Conservation (phyloP, 2,329 filamentous ascomycete genomes). For the Exophiala sp. region DNA sequence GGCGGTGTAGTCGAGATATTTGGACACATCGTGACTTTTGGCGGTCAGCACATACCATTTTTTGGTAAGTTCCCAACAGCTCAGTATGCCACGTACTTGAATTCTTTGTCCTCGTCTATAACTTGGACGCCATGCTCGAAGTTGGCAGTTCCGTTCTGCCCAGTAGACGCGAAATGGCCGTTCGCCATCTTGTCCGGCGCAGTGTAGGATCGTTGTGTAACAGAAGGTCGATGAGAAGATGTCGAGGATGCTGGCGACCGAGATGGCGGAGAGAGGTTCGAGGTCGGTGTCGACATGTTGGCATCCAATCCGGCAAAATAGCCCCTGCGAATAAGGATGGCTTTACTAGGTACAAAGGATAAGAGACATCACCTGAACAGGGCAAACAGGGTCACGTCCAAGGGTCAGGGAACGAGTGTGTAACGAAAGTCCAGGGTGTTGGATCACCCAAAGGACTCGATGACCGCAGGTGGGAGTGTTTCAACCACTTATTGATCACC, state of each 20-base stretch:
- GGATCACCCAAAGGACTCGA: too few species aligned
- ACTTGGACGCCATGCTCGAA: conserved; percentile 97
- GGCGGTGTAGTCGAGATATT: conserved; percentile 75
- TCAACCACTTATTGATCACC: too few species aligned
- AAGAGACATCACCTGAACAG: conserved; percentile 15
- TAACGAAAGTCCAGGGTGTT: too few species aligned
- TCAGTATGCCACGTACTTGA: conserved; percentile 69
- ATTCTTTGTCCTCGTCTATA: conserved; percentile 91
- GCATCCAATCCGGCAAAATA: too few species aligned
- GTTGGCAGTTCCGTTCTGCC: conserved; percentile 36
- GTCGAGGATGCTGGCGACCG: conserved; percentile 17
- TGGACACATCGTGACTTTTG: conserved; percentile 67
- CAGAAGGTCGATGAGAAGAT: conserved; percentile 15
- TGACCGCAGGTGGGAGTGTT: too few species aligned
- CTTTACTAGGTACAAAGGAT: conserved; percentile 5
- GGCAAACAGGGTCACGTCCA: too few species aligned
- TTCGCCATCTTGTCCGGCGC: conserved; percentile 41
- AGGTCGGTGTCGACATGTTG: conserved; percentile 3
- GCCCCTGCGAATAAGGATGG: too few species aligned
- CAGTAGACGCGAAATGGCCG: conserved; percentile 45
- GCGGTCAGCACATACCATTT: conserved; percentile 12
- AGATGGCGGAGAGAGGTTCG: conserved; percentile 19
- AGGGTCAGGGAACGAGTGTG: too few species aligned
- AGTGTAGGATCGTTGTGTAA: conserved; percentile 27
- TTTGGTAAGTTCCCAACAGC: neutral